Conservation (phyloP, 2,329 filamentous ascomycete genomes). For the Botrytis porri region DNA sequence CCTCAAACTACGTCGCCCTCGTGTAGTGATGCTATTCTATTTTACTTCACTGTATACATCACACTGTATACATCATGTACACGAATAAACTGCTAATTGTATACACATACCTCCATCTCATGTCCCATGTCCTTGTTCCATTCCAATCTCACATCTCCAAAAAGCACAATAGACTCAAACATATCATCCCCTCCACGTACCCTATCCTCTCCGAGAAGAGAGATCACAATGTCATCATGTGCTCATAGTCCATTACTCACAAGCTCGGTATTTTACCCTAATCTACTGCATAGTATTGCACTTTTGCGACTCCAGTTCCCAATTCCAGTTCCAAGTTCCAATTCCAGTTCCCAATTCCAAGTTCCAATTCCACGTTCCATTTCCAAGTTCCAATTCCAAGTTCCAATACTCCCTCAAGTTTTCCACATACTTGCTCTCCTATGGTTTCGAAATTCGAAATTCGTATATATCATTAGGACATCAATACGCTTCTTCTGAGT, state of each 20-base stretch:
- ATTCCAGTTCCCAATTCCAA: background rate
- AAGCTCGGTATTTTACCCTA: background rate
- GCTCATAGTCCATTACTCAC: background rate
- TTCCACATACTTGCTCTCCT: background rate
- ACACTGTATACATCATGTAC: no score
- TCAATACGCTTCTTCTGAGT: background rate
- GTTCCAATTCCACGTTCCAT: fast-evolving
- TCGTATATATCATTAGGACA: no score
- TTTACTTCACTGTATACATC: no score
- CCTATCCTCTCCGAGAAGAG: background rate
- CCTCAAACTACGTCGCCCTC: no score
- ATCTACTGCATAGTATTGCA: background rate
- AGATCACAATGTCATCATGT: background rate
- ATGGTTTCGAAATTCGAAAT: no score
- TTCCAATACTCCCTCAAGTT: background rate
- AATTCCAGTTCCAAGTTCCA: background rate
- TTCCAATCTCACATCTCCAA: background rate
- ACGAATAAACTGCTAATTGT: background rate
- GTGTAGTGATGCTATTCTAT: no score
- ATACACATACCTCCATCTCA: background rate
- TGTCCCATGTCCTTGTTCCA: no score
- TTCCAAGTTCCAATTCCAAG: background rate
- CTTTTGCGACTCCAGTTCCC: background rate
- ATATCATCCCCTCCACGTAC: background rate
- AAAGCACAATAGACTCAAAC: fast-evolving